phyloP scores from a whole-genome alignment of 2,329 filamentous ascomycete species.

The Thielaviopsis populi region DNA sequence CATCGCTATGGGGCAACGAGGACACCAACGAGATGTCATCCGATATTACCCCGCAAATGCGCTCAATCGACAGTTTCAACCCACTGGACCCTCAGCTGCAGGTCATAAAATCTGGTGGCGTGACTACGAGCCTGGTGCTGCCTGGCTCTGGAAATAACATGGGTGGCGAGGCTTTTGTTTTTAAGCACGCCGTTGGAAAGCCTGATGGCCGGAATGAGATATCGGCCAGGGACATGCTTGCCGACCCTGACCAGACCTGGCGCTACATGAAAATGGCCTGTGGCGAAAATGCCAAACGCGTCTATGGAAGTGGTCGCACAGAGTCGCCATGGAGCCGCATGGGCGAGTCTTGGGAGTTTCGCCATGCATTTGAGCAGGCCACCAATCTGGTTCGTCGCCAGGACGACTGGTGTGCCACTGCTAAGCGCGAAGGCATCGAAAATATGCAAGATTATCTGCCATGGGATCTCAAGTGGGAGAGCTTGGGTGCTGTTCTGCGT shows the following conservation, averaged over 20 bases:
- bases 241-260: constrained; percentile 49
- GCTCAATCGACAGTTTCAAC: constrained; percentile 50
- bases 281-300: constrained; percentile 51
- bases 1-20: constrained; percentile 35
- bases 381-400: constrained; percentile 40
- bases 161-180: constrained; percentile 52
- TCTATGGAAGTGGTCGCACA: constrained; percentile 41
- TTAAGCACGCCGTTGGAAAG: constrained; percentile 52
- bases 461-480: constrained; percentile 48
- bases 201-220: constrained; percentile 46
- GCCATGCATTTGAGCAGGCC: constrained; percentile 52
- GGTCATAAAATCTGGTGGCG: constrained; percentile 58
- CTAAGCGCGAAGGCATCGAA: constrained; percentile 34
- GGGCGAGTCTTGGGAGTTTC: constrained; percentile 55
- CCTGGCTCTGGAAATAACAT: constrained; percentile 61
- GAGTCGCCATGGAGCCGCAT: constrained; percentile 44
- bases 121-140: constrained; percentile 51
- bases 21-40: constrained; percentile 50
- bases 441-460: constrained; percentile 44
- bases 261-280: constrained; percentile 67
- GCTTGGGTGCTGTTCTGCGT: constrained; percentile 44
- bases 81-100: constrained; percentile 49
- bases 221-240: constrained; percentile 47
- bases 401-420: constrained; percentile 52
- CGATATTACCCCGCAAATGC: constrained; percentile 53